phyloP scores from a whole-genome alignment of 2,329 filamentous ascomycete genomes.

The Colletotrichum gigasporum region DNA sequence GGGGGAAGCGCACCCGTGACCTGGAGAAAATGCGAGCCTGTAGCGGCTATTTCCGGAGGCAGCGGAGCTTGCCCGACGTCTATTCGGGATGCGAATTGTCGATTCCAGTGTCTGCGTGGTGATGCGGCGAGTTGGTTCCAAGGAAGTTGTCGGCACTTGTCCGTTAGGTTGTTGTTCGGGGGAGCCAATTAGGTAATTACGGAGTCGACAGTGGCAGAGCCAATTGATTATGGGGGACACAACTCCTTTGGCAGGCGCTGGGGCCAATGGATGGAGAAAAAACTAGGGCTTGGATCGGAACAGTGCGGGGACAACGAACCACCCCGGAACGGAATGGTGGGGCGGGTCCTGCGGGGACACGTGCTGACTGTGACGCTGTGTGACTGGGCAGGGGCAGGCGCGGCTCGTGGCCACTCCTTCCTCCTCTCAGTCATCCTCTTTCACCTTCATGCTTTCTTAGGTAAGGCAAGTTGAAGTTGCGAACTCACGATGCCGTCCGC shows the following conservation, averaged over 20 bases:
- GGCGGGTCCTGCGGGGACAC: not conserved
- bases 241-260: too few species aligned
- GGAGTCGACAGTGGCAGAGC: too few species aligned
- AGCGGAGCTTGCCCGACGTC: slow-evolving; percentile 1
- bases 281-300: not conserved
- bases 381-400: not conserved
- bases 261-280: too few species aligned
- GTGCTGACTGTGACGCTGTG: too few species aligned
- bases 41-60: slow-evolving; percentile 6
- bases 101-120: too few species aligned
- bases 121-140: not conserved
- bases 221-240: too few species aligned
- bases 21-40: not conserved
- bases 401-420: not conserved
- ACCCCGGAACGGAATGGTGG: slow-evolving; percentile 2
- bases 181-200: not conserved
- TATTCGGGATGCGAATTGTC: not conserved
- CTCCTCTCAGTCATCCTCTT: not conserved
- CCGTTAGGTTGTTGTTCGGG: slow-evolving; percentile 2
- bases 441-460: too few species aligned
- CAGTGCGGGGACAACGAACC: not conserved
- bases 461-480: too few species aligned
- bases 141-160: slow-evolving; percentile 1
- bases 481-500: not conserved
- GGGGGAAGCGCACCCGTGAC: not conserved